Conservation (phyloP, 768 basidiomycete species). For the Pisolithus microcarpus region DNA sequence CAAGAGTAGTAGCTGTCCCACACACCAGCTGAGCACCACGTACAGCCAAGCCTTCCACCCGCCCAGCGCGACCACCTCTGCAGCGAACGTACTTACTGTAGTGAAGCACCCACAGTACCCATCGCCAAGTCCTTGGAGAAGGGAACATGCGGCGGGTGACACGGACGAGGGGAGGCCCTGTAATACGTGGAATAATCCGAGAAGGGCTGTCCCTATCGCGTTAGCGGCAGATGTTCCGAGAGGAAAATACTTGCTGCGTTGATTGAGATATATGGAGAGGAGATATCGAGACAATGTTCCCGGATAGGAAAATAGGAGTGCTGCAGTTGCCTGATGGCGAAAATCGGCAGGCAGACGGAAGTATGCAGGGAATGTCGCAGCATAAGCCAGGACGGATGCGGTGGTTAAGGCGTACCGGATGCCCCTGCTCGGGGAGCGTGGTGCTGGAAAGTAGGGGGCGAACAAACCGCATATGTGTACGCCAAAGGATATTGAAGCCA, state of each 20-base stretch:
- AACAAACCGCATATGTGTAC: constrained; percentile 46
- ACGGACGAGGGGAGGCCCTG: constrained; percentile 41
- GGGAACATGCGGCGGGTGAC: constrained; percentile 53
- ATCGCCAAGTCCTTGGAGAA: constrained; percentile 77
- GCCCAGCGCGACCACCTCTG: constrained; percentile 60
- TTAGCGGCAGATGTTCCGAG: constrained; percentile 78
- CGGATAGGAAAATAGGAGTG: constrained; percentile 84
- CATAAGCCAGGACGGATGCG: constrained; percentile 61
- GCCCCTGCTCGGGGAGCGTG: constrained; percentile 35
- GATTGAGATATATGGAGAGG: constrained; percentile 68
- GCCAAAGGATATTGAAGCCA: constrained; percentile 77
- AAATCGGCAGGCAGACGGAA: constrained; percentile 60
- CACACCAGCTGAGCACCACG: constrained; percentile 55
- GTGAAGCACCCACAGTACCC: constrained; percentile 95
- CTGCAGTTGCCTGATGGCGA: constrained; percentile 77
- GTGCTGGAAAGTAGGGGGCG: constrained; percentile 34
- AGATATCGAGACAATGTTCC: constrained; percentile 81
- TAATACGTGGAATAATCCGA: constrained; percentile 66
- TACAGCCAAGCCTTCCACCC: constrained; percentile 61
- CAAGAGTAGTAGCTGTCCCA: constrained; percentile 64
- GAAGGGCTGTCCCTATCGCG: constrained; percentile 70
- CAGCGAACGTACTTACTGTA: constrained; percentile 89
- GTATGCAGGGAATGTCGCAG: constrained; percentile 71
- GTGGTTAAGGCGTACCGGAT: constrained; percentile 46
- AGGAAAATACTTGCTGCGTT: constrained; percentile 53